These are phyloP conservation scores for Boletus reticulatus DNA, from an alignment of 768 basidiomycete genomes.

Conservation along the genomic window DNA sequence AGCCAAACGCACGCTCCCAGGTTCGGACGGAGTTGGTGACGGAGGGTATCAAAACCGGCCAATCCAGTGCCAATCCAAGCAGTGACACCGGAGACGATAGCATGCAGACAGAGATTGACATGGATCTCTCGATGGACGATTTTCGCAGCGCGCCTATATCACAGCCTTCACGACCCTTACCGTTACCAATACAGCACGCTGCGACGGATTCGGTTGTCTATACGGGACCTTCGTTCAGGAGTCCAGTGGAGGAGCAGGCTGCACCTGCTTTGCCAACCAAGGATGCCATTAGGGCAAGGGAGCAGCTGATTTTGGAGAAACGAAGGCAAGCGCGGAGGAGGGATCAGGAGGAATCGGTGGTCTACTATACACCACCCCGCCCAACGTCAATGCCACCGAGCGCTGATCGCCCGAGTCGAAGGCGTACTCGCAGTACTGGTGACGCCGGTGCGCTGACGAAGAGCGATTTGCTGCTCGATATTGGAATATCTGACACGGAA, in stretches of 20 bases:
- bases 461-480: slow-evolving; percentile 36
- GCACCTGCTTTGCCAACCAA: slow-evolving; percentile 52
- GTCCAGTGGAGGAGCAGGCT: slow-evolving; percentile 34
- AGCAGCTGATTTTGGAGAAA: slow-evolving; percentile 70
- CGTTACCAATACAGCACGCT: slow-evolving; percentile 44
- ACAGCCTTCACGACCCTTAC: slow-evolving; percentile 2
- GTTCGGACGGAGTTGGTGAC: slow-evolving; percentile 30
- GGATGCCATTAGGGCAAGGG: slow-evolving; percentile 63
- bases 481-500: slow-evolving; percentile 38
- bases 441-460: slow-evolving; percentile 54
- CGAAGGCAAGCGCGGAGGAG: slow-evolving; percentile 57
- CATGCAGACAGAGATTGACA: slow-evolving; percentile 33
- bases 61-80: slow-evolving; percentile 36
- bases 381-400: slow-evolving; percentile 23
- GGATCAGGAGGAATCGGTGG: slow-evolving; percentile 47
- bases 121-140: slow-evolving; percentile 27
- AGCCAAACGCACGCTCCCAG: slow-evolving; percentile 8
- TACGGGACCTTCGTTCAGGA: slow-evolving; percentile 30
- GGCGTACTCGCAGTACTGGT: slow-evolving; percentile 77
- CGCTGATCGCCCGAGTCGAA: slow-evolving; percentile 50
- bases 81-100: slow-evolving; percentile 29
- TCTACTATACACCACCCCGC: slow-evolving; percentile 33
- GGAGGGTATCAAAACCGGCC: slow-evolving; percentile 32
- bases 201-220: slow-evolving; percentile 48
- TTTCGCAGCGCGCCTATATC: slow-evolving; percentile 18